A percentile compares a stretch with the other conserved stretches of the same genome.
Conservation (phyloP, 2,329 filamentous ascomycete species). For the Colletotrichum simmondsii region DNA sequence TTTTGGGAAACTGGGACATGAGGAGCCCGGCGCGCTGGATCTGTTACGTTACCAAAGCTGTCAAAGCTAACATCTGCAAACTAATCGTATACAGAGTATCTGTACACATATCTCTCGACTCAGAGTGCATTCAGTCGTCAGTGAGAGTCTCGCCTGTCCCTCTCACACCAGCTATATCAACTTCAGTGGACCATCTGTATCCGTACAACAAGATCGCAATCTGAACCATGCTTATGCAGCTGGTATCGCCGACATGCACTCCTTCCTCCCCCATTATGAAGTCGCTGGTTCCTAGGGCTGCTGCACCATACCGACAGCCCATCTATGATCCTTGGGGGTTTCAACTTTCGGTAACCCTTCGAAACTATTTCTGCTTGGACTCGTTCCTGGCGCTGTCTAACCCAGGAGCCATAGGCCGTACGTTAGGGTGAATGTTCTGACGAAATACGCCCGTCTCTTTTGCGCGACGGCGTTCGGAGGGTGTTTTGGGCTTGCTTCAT, state of each 20-base stretch:
- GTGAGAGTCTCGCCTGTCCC: background rate
- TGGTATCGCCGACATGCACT: background rate
- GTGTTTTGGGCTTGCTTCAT: background rate
- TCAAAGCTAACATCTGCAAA: slow-evolving; percentile 4
- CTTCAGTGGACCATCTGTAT: too few relatives aligned
- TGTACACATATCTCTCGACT: background rate
- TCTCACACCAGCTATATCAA: too few relatives aligned
- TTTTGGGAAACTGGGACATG: background rate
- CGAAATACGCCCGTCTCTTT: background rate
- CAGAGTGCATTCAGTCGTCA: background rate
- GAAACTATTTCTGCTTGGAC: background rate
- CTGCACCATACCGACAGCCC: background rate
- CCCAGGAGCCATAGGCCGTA: background rate
- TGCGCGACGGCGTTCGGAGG: background rate
- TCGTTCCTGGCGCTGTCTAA: background rate
- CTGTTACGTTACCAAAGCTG: slow-evolving; percentile 31
- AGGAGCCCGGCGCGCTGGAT: slow-evolving; percentile 29
- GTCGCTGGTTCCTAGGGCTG: background rate
- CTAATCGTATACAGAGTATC: slow-evolving; percentile 2
- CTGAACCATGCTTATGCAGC: too few relatives aligned
- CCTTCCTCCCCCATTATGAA: background rate
- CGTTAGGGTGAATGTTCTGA: background rate
- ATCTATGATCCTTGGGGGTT: background rate
- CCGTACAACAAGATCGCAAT: too few relatives aligned
- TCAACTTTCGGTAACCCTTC: background rate